Evolutionary conservation across 2,329 filamentous ascomycete genomes (phyloP).

Genomic region (Fusarium marasasianum): DNA sequence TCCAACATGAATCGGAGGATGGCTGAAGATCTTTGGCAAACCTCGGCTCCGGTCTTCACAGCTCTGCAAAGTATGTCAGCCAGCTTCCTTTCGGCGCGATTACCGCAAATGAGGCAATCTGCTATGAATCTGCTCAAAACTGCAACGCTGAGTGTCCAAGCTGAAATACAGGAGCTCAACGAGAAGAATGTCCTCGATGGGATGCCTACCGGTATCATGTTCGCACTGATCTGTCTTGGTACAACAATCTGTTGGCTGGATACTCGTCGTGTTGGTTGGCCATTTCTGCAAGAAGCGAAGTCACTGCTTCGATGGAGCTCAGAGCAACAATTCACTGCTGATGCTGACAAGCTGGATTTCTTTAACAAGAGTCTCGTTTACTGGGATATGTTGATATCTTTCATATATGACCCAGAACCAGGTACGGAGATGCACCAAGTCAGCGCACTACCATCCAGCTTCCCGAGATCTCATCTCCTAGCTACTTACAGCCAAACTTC

Average conservation of each 20-base stretch:
- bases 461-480: accelerated
- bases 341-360: accelerated
- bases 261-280: background rate
- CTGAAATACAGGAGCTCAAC: background rate
- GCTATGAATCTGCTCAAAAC: background rate
- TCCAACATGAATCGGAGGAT: background rate
- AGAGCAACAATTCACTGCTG: accelerated
- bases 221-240: background rate
- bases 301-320: background rate
- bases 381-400: background rate
- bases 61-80: background rate
- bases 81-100: background rate
- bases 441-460: background rate
- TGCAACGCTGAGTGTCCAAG: background rate
- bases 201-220: background rate
- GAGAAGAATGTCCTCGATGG: accelerated
- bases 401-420: background rate
- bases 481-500: background rate
- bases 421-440: accelerated
- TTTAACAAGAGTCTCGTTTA: background rate
- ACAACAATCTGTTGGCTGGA: background rate
- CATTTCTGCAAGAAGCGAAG: background rate
- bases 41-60: accelerated
- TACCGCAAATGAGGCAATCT: background rate
- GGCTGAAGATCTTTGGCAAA: background rate